Conservation (phyloP, 768 basidiomycete species). For the Leucosporidium scottii region DNA sequence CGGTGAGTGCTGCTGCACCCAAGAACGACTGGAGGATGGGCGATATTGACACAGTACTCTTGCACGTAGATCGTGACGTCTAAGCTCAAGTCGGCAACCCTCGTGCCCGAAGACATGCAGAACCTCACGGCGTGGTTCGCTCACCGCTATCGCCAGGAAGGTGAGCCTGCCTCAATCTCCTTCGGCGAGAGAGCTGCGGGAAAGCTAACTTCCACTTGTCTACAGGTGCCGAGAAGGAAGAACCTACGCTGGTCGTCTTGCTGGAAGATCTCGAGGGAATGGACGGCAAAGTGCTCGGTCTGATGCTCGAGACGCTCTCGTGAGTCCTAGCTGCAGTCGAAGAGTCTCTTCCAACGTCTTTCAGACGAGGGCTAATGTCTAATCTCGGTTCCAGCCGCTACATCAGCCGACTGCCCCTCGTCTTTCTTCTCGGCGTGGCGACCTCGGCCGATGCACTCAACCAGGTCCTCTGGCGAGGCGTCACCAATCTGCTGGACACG, state of each 20-base stretch:
- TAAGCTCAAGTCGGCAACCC: conserved; percentile 3
- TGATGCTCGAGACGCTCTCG: conserved; percentile 19
- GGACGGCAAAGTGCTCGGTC: conserved; percentile 20
- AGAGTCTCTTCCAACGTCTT: background rate
- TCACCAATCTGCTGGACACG: conserved; percentile 17
- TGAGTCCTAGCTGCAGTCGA: background rate
- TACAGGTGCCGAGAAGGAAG: background rate
- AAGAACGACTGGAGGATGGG: background rate
- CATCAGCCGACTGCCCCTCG: conserved; percentile 9
- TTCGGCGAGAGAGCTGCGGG: too few species aligned
- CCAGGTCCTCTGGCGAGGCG: conserved; percentile 1
- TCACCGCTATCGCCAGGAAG: conserved; percentile 3
- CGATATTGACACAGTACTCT: background rate
- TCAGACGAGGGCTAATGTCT: too few species aligned
- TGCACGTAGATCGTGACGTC: background rate
- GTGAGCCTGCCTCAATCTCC: conserved; percentile 1
- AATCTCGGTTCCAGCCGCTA: background rate
- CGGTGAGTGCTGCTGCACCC: background rate
- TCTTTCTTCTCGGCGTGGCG: conserved; percentile 25
- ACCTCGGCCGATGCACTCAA: conserved; percentile 17
- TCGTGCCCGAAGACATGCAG: conserved; percentile 27
- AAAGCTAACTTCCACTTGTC: background rate
- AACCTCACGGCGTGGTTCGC: conserved; percentile 29
- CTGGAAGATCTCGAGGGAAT: conserved; percentile 32
- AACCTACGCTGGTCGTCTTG: conserved; percentile 13